Evolutionary conservation across 2,329 filamentous ascomycete species (phyloP), one percentile per base, ranked within the genome.

Genomic region (Xylariaceae sp.): DNA sequence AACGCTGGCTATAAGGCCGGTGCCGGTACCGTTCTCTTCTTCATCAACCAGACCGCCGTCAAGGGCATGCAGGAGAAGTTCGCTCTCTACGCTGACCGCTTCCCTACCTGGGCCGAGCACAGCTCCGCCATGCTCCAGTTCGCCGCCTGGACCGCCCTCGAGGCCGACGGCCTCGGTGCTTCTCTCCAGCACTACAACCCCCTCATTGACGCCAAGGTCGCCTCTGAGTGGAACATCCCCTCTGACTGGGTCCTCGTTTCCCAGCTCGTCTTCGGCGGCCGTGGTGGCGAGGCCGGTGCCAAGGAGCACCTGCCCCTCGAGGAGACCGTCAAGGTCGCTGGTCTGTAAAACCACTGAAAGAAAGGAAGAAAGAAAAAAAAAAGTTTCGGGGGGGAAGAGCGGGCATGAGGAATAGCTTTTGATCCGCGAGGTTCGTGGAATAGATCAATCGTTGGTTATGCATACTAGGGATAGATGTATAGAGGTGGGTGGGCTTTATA

Each of bases 121-220:
- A 84, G 85, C 60, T 81, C 80, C 70, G 91, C 81, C 71, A 96
- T 96, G 84, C 81, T 89, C 67, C 88, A 96, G 77, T 87, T 82
- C 73, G 77, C 83, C 61, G 70, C 90, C 63, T 96, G 91, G 91
- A 86, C 85, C 19, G 88, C 86, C 3, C 83, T 96, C 54, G 88
- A 91, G 74, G 79, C 85, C 57, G 89, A 94, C 70, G 90, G 91
- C 32, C 81, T 95, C 54, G 90, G 90, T 62, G 88, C 86, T 69
- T 95, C 91, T 79, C 80, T 96, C 51, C 91, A 96, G 79, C 91
- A 96, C 77, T 95, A 95, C 79, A 94, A 90, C 80, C 90, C 90
- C 26, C 73, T 96, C 55, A 83, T 95, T 64, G 87, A 95, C 73
- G 77, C 79, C 61, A 83, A 85, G 74, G 86, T 91, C 51, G 74